Percentiles rank a stretch among this genome's conserved stretches.
These are phyloP conservation scores for Fusarium praegraminearum DNA, from an alignment of 2,329 filamentous ascomycete genomes.

Conservation along the genomic window DNA sequence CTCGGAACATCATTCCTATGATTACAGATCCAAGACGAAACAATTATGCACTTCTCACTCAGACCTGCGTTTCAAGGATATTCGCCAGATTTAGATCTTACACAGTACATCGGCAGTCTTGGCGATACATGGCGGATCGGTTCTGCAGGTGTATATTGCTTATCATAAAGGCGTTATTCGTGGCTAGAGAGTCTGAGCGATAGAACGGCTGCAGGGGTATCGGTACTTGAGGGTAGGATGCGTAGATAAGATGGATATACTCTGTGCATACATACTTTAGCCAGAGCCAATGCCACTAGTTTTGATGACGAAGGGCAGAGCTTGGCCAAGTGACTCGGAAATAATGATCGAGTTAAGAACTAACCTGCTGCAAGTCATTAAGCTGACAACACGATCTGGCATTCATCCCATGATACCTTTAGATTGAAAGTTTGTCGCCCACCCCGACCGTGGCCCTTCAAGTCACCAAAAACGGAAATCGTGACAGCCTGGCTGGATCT, in stretches of 20 bases:
- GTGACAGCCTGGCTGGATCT: not conserved
- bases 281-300: not conserved
- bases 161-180: not conserved
- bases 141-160: not conserved
- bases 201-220: not conserved
- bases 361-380: conserved; percentile 17
- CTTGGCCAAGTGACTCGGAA: not conserved
- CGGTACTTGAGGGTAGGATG: not conserved
- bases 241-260: not conserved
- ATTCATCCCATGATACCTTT: not conserved
- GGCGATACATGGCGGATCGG: not conserved
- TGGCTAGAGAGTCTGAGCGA: not conserved
- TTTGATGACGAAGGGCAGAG: not conserved
- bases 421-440: conserved; percentile 15
- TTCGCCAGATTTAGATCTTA: not conserved
- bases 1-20: not conserved
- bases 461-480: conserved; percentile 16
- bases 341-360: not conserved
- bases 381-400: not conserved
- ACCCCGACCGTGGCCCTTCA: not conserved
- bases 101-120: not conserved
- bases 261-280: not conserved
- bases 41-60: not conserved
- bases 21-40: not conserved
- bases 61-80: not conserved